These are phyloP conservation scores for Boletus sp. DNA, from an alignment of 1,284 basidiomycete genomes.

Conservation along the genomic window DNA sequence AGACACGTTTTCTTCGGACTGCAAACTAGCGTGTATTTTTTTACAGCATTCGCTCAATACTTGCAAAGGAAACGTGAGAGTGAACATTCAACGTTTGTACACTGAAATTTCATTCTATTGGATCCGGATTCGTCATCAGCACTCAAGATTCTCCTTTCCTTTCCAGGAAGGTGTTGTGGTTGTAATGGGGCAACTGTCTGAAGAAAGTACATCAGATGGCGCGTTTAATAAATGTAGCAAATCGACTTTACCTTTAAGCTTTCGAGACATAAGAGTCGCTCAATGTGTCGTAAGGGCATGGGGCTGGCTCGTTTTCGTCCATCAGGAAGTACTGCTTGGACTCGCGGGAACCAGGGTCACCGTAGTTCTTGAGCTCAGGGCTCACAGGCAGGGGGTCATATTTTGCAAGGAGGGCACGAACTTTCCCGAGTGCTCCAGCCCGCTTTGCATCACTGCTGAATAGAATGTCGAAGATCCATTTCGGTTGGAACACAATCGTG, in stretches of 20 bases:
- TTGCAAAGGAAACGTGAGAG: neutral
- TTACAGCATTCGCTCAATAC: neutral
- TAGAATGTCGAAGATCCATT: conserved; percentile 26
- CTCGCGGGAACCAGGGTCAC: conserved; percentile 22
- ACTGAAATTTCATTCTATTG: neutral
- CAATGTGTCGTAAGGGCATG: conserved; percentile 19
- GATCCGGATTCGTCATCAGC: neutral
- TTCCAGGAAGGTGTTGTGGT: conserved; percentile 1
- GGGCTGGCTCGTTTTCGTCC: conserved; percentile 23
- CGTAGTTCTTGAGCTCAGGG: conserved; percentile 25
- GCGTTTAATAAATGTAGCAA: neutral
- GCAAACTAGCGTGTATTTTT: neutral
- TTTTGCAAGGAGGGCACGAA: conserved; percentile 18
- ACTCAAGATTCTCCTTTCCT: neutral
- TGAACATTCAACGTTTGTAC: neutral
- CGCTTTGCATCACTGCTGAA: conserved; percentile 23
- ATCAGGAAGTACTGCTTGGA: conserved; percentile 24
- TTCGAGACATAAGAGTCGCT: conserved; percentile 1
- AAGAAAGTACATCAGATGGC: neutral
- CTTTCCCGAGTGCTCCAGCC: conserved; percentile 20
- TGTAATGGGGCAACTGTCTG: neutral
- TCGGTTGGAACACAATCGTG: conserved; percentile 26
- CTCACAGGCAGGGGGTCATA: conserved; percentile 25
- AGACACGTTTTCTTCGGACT: neutral
- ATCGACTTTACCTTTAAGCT: neutral